Evolutionary conservation across 148 eudicot genomes (phyloP).

Genomic region (Vaccinium corymbosum): DNA sequence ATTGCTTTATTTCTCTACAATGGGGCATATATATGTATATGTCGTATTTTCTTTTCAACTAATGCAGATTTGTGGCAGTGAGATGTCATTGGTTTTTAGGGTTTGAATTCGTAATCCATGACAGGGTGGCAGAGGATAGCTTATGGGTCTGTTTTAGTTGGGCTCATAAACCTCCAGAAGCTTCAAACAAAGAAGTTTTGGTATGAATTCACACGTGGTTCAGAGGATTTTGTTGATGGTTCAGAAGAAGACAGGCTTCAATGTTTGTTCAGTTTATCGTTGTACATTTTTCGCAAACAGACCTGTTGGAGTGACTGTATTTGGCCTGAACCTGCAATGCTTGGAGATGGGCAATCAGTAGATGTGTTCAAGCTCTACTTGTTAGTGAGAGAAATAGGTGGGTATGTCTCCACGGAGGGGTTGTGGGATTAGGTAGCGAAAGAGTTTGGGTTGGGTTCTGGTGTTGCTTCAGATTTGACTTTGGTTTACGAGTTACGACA

Average conservation of each 20-base stretch:
- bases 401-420: conserved; percentile 44
- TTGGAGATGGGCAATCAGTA: conserved; percentile 55
- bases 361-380: conserved; percentile 58
- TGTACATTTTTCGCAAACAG: conserved; percentile 29
- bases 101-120: conserved; percentile 51
- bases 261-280: conserved; percentile 28
- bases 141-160: conserved; percentile 31
- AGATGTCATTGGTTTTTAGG: conserved; percentile 28
- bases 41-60: not conserved
- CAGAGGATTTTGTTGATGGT: conserved; percentile 13
- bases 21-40: not conserved
- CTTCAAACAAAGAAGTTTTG: conserved; percentile 2
- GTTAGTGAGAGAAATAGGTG: conserved; percentile 56
- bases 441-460: conserved; percentile 43
- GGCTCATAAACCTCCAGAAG: conserved; percentile 20
- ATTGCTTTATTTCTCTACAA: not conserved
- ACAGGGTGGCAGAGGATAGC: conserved; percentile 45
- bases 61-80: not conserved
- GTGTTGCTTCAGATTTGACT: conserved; percentile 47
- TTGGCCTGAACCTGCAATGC: conserved; percentile 52
- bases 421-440: conserved; percentile 57
- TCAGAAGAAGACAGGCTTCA: conserved; percentile 24
- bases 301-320: conserved; percentile 28
- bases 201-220: conserved; percentile 5
- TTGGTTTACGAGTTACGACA: conserved; percentile 35